These are phyloP conservation scores for Cyclotella baltica DNA, from an alignment of 108 stramenopile species.

Conservation along the genomic window DNA sequence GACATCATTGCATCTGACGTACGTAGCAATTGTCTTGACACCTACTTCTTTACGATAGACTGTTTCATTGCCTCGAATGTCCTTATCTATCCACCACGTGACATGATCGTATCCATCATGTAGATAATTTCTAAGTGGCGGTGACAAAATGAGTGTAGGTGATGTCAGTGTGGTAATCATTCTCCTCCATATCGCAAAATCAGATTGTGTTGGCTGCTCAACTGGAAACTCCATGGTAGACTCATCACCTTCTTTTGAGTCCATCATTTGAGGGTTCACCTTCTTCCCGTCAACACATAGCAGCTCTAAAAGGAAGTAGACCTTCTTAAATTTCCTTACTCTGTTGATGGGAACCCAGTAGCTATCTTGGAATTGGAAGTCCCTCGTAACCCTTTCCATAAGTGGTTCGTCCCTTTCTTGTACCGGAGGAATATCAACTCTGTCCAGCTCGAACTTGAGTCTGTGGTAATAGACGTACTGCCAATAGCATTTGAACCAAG, in stretches of 20 bases:
- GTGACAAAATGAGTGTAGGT: neutral
- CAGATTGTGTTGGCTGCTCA: neutral
- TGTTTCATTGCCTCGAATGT: too few relatives aligned
- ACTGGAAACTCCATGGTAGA: neutral
- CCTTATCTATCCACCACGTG: too few relatives aligned
- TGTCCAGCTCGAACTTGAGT: neutral
- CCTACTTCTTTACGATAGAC: too few relatives aligned
- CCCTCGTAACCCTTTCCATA: neutral
- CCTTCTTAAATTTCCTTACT: neutral
- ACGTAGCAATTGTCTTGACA: too few relatives aligned
- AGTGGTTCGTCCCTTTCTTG: neutral
- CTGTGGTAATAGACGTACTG: neutral
- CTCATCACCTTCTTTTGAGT: neutral
- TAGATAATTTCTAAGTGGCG: neutral
- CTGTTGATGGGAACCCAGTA: neutral
- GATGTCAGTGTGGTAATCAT: neutral
- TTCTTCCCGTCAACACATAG: neutral
- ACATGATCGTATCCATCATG: neutral
- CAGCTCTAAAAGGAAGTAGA: neutral
- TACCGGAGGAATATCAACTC: neutral
- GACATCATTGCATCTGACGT: too few relatives aligned
- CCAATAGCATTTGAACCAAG: slow-evolving; percentile 11
- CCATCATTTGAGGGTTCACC: neutral
- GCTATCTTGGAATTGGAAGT: too few relatives aligned
- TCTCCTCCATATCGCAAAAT: neutral